Base-by-base conservation (phyloP, 108 stramenopile species). In the Nannochloropsis oceanica region DNA sequence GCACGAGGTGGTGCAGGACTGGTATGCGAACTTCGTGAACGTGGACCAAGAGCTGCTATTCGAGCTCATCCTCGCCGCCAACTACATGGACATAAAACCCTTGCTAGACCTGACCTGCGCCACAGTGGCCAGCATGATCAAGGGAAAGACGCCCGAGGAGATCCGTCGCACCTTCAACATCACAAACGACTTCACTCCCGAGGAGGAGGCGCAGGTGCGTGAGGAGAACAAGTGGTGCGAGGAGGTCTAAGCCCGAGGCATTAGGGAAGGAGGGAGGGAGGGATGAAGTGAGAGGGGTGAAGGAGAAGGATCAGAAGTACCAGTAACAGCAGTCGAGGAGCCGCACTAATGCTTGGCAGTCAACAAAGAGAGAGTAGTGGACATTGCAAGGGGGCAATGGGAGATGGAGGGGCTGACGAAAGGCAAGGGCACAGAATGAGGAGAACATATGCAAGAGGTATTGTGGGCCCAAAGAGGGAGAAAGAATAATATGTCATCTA, bases 221-320 rank as follows among this genome's bases (percentile, higher is more conserved):
- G 98, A 99, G 90, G 98, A 99, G 93, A 99, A 99, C 93, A 98
- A 99, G 91, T 99, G 99, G 99, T 97, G 97, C 83, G 99, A 99
- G 92, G 98, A 34, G 34, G 34, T 34, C 34, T 34, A 34, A 5
- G 34, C 34, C 34, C 34, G 5, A 34, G 34, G 34, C 34, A 34
- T 5, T 5, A 34, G 1, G 34, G 34, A 34, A 5, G 34, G 34
- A 34, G 34, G 34, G 34, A 34, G 34, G 34, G 34, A 34, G 34
- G 34, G 34, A 34, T 34, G 34, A 34, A 34, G 34, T 34, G 2
- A 34, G 34, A 5, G 34, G 34, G 34, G 34, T 34, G 34, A 34
- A 34, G 34, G 34, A 34, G 34, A 34, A 34, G 34, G 34, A 5
- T 34, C 34, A 34, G 34, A 34, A 34, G 34, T 34, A 34, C 2